Percentiles rank a stretch among this genome's conserved stretches.
phyloP scores from a whole-genome alignment of 257 asterid genomes.

The Nicotiana otophora region DNA sequence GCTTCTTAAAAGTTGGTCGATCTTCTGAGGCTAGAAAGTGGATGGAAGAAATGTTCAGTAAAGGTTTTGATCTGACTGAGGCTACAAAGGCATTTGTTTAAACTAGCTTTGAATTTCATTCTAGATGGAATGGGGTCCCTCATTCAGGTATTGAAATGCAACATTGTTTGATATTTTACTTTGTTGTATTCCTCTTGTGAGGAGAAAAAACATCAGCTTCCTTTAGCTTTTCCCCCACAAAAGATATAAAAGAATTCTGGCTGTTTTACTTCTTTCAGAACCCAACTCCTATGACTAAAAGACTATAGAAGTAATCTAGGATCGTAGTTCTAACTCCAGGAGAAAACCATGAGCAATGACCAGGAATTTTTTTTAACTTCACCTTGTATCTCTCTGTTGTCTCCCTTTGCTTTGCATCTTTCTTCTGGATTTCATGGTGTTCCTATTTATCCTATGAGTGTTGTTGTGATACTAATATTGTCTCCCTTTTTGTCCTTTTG shows the following conservation, averaged over 20 bases:
- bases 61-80: constrained; percentile 45
- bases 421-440: too few species aligned
- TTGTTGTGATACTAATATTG: too few species aligned
- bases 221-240: background rate
- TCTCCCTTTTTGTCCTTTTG: too few species aligned
- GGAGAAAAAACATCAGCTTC: background rate
- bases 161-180: background rate
- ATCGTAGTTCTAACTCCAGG: background rate
- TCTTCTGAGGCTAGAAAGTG: constrained; percentile 52
- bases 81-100: constrained; percentile 18
- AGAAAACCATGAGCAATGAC: background rate
- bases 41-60: constrained; percentile 46
- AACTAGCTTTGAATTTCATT: background rate
- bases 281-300: background rate
- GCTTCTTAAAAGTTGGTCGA: constrained; percentile 48
- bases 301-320: background rate
- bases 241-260: background rate
- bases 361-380: background rate
- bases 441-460: too few species aligned
- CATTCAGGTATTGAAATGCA: constrained; percentile 2
- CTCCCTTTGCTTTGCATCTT: too few species aligned
- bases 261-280: background rate
- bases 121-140: background rate
- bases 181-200: background rate
- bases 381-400: background rate